phyloP scores from a whole-genome alignment of 257 asterid species.

The Gentiana macrophylla region DNA sequence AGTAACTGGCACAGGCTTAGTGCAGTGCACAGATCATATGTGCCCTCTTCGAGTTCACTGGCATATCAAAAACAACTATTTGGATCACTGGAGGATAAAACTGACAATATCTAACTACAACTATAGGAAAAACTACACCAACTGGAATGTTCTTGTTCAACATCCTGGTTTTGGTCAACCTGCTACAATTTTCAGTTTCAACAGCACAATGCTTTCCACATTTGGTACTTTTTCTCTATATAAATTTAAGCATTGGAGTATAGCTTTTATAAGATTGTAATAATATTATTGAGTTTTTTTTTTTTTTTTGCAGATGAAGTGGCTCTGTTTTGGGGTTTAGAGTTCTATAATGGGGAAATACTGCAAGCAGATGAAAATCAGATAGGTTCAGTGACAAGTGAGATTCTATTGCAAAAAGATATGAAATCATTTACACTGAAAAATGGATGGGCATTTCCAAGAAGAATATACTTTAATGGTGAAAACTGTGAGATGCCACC shows the following conservation, averaged over 20 bases:
- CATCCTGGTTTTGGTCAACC: too few species aligned
- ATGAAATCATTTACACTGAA: constrained; percentile 37
- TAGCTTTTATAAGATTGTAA: too few species aligned
- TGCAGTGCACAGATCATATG: constrained; percentile 35
- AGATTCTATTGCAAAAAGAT: constrained; percentile 46
- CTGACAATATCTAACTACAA: too few species aligned
- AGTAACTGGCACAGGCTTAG: constrained; percentile 22
- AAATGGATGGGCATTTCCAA: constrained; percentile 71
- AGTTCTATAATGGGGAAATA: constrained; percentile 30
- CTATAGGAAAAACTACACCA: too few species aligned
- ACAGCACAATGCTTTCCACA: constrained; percentile 36
- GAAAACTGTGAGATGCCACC: constrained; percentile 65
- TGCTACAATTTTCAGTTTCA: neutral
- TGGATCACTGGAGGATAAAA: too few species aligned
- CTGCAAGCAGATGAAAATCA: constrained; percentile 26
- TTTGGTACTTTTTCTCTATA: constrained; percentile 8
- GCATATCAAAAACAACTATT: too few species aligned
- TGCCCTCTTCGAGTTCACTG: too few species aligned
- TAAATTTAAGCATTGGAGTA: too few species aligned
- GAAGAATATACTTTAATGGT: constrained; percentile 58
- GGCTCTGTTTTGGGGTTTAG: constrained; percentile 61
- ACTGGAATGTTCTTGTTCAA: too few species aligned
- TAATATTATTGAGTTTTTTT: too few species aligned
- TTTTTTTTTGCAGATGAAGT: constrained; percentile 43
- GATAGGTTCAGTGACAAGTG: constrained; percentile 53